Base-by-base conservation (phyloP, 805 yeast genomes). In the Metschnikowia cerradonensis region DNA sequence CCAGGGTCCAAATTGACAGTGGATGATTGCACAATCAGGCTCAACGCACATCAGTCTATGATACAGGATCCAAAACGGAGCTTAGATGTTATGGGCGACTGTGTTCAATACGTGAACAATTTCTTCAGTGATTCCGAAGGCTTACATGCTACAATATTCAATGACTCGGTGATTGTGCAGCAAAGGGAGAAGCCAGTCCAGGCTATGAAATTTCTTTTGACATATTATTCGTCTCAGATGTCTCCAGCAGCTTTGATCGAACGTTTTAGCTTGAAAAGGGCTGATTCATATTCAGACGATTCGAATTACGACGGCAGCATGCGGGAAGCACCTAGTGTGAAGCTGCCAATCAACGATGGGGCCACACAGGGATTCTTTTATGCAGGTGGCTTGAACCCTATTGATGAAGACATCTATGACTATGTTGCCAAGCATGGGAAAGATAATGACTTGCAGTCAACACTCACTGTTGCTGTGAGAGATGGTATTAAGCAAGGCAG, bases 21-120 rank as follows among this genome's bases (percentile, higher is more conserved):
- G 38, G 87, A 86, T 54, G 96, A 90, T 52, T 84, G 92, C 38
- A 82, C 89, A 37, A 75, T 92, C 41, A 77, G 86, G 51, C 83
- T 90, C 61, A 87, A 88, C 58, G 84, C 95, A 1, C 90, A 88
- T 45, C 76, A 75, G 46, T 82, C 88, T 6, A 79, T 78, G 41
- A 82, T 80, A 41, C 79, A 77, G 17, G 81, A 78, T 55, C 71
- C 75, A 30, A 89, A 84, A 46, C 80, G 96, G 59, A 82, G 83
- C 47, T 67, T 78, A 31, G 76, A 84, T 43, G 77, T 84, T 17
- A 79, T 89, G 69, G 97, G 97, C 45, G 97, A 90, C 59, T 79
- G 86, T 50, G 83, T 91, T 43, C 84, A 91, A 22, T 90, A 90
- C 65, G 82, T 91, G 50, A 90, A 92, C 67, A 94, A 86, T 43